Base-by-base conservation (phyloP, 768 basidiomycete species). In the Clathrus columnatus region DNA sequence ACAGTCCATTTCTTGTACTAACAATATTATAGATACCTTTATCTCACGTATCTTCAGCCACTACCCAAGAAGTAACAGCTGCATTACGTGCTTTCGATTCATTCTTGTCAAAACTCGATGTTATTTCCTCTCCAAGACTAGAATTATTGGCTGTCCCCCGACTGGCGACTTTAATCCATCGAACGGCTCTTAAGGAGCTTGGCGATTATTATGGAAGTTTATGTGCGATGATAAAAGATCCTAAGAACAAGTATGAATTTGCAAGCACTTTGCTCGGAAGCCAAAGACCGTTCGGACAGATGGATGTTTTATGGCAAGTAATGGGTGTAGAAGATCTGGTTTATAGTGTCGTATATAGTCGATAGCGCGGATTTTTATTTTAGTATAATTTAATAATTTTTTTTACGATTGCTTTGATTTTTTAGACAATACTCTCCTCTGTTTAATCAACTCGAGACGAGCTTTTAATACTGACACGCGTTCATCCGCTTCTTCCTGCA, bases 161-260 rank as follows among this genome's bases (percentile, higher is more conserved):
- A 10, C 69, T 94, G 24, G 83, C 85, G 5, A 72, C 73, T 0
- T 71, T 75, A 27, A 83, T 97, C 7, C 95, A 98, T 64, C 83
- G 82, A 8, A 78, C 79, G 17, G 89, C 88, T 1, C 71, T 97
- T 57, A 71, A 72, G 29, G 75, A 83, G 11, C 71, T 98, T 57
- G 85, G 80, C 1, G 68, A 67, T 27, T 81, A 84, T 2, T 99
- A 98, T 69, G 76, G 72, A 7, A 65, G 73, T 59, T 70, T 97
- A 2, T 93, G 87, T 66, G 84, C 84, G 46, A 81, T 84, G 54
- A 87, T 97, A 16, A 77, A 80, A 64, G 81, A 79, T 52, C 78
- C 82, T 42, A 78, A 80, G 67, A 91, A 91, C 60, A 77, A 75
- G 67, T 99, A 97, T 64, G 93, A 97, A 70, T 94, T 93, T n/a